Evolutionary conservation across 2,329 filamentous ascomycete genomes (phyloP), one percentile per base, ranked within the genome.

Genomic region (Trichoderma koningii): DNA sequence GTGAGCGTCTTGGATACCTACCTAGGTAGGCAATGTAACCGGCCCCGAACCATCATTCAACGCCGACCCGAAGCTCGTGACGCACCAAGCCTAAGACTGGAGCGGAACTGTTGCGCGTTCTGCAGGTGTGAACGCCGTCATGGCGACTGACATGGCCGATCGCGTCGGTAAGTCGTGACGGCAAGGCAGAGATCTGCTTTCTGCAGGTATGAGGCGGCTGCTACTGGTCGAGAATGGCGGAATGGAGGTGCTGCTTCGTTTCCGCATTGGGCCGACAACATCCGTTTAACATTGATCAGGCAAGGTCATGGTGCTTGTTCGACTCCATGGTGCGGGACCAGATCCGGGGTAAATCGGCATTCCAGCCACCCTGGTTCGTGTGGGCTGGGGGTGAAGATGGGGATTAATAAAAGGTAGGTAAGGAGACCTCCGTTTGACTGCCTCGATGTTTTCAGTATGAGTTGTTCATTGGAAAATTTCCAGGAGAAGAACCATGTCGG

Each of bases 341-440:
- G 51, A 61, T 61, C 57, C 9, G 47, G 57, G 57, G 57, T 61
- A 51, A n/a, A 3, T 51, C 38, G 34, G 41, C 10, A 56, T 56
- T 30, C 19, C 7, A 23, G 21, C 38, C 53, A 56, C 5, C 30
- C 15, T 30, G 3, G 7, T 3, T 45, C 9, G 9, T 14, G 15
- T 28, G 19, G 21, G 38, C 2, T 51, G 9, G 34, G 12, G 5
- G 15, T 23, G 17, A 26, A 15, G 47, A 26, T 6, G 7, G 26
- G 26, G 19, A 1, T n/a, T 61, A 14, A 4, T 14, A 51, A 60
- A 41, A 14, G 47, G 21, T 0, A 6, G n/a, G n/a, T 19, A 7
- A 5, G n/a, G 2, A 26, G 23, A 6, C 14, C 19, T 42, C 21
- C 21, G 15, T 30, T 21, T 5, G 2, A 3, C 0, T 5, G 7